Conservation (phyloP, 2,329 filamentous ascomycete genomes). For the Phaeosphaeria sp. region DNA sequence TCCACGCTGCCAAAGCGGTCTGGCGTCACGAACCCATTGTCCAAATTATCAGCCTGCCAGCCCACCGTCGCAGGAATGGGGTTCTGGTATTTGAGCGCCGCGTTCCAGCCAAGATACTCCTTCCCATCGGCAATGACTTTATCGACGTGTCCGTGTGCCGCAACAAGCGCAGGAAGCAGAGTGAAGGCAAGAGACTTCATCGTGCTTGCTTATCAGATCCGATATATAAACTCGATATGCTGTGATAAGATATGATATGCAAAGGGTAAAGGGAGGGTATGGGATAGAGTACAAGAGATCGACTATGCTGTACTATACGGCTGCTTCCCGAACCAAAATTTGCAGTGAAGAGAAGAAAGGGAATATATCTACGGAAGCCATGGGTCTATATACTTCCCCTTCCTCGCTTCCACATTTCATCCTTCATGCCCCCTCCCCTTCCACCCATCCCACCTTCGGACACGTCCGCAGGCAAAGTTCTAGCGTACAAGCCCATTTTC, state of each 20-base stretch:
- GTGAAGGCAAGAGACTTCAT: slow-evolving; percentile 18
- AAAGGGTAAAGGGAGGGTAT: neutral
- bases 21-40: slow-evolving; percentile 46
- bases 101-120: slow-evolving; percentile 41
- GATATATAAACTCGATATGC: too few relatives aligned
- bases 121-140: slow-evolving; percentile 36
- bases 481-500: neutral
- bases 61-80: slow-evolving; percentile 40
- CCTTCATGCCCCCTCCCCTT: neutral
- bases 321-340: slow-evolving; percentile 10
- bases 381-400: slow-evolving; percentile 7
- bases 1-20: slow-evolving; percentile 30
- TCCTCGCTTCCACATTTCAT: neutral
- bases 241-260: neutral
- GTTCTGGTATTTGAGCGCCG: slow-evolving; percentile 36
- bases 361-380: neutral
- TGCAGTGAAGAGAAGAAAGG: neutral
- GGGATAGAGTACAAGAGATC: neutral
- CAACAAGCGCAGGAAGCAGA: slow-evolving; percentile 26
- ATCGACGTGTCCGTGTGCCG: slow-evolving; percentile 42
- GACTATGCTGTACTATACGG: neutral
- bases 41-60: slow-evolving; percentile 44
- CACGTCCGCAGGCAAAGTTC: neutral
- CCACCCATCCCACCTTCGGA: slow-evolving; percentile 5
- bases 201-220: neutral